These are phyloP conservation scores for Lasiosphaeria hispida DNA, from an alignment of 495 filamentous ascomycete species.

Conservation along the genomic window DNA sequence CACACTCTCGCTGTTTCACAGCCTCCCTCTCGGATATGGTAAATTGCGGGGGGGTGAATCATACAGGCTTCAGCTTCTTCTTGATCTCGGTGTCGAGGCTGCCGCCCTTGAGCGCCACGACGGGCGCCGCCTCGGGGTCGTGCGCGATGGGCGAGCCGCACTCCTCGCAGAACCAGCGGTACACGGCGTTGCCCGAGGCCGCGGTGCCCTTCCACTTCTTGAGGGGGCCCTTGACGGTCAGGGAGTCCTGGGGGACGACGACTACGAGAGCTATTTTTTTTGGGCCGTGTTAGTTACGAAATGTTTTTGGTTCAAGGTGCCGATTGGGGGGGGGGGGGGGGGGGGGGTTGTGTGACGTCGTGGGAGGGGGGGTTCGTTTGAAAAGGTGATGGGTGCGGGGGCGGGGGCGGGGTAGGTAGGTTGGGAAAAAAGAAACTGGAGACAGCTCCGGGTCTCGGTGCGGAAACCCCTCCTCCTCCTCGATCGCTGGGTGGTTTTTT, in stretches of 20 bases:
- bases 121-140: conserved; percentile 63
- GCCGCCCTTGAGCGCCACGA: conserved; percentile 68
- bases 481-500: too few species aligned
- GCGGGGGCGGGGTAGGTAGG: not conserved
- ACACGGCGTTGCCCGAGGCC: conserved; percentile 56
- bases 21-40: too few species aligned
- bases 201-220: conserved; percentile 59
- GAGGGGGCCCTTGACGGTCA: conserved; percentile 59
- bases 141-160: conserved; percentile 70
- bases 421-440: not conserved
- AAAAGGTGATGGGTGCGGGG: not conserved
- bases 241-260: conserved; percentile 61
- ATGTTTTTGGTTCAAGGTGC: not conserved
- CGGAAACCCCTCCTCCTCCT: too few species aligned
- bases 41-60: too few species aligned
- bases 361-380: not conserved
- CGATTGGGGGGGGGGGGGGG: not conserved
- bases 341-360: not conserved
- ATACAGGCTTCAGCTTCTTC: conserved; percentile 64
- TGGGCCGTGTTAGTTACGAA: not conserved
- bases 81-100: conserved; percentile 60
- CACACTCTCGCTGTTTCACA: too few species aligned
- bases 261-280: conserved; percentile 55
- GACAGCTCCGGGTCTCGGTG: too few species aligned
- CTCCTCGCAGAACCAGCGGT: conserved; percentile 66